phyloP scores from a whole-genome alignment of 2,329 filamentous ascomycete species.

The Didymella sp. region DNA sequence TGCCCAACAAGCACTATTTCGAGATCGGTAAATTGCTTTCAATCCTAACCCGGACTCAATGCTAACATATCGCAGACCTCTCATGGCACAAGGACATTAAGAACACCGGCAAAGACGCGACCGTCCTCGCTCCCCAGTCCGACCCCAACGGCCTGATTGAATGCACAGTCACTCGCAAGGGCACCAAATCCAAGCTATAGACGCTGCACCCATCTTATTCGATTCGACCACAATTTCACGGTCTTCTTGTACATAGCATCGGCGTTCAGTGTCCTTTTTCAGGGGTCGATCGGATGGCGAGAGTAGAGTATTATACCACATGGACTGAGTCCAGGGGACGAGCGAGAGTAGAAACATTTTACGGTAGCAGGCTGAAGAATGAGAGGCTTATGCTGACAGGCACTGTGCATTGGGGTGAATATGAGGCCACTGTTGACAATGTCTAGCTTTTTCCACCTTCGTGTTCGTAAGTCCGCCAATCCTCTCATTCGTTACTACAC shows the following conservation, averaged over 20 bases:
- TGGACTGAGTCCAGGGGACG: constrained; percentile 19
- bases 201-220: constrained; percentile 1
- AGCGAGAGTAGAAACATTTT: constrained; percentile 27
- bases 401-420: no score
- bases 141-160: constrained; percentile 95
- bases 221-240: constrained; percentile 16
- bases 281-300: constrained; percentile 24
- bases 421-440: no score
- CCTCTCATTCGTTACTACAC: no score
- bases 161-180: constrained; percentile 77
- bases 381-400: neutral
- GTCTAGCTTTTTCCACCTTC: no score
- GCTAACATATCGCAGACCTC: constrained; percentile 66
- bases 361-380: neutral
- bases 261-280: constrained; percentile 18
- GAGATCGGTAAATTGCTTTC: constrained; percentile 74
- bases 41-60: constrained; percentile 5
- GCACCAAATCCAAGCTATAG: constrained; percentile 54
- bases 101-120: constrained; percentile 94
- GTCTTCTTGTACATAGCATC: constrained; percentile 27
- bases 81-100: constrained; percentile 96
- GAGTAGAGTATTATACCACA: constrained; percentile 43
- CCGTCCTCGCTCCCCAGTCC: constrained; percentile 92
- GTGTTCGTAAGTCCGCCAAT: no score
- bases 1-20: constrained; percentile 99